Evolutionary conservation across 2,329 filamentous ascomycete genomes (phyloP), one percentile per base, ranked within the genome.

Genomic region (Fonsecaea erecta): DNA sequence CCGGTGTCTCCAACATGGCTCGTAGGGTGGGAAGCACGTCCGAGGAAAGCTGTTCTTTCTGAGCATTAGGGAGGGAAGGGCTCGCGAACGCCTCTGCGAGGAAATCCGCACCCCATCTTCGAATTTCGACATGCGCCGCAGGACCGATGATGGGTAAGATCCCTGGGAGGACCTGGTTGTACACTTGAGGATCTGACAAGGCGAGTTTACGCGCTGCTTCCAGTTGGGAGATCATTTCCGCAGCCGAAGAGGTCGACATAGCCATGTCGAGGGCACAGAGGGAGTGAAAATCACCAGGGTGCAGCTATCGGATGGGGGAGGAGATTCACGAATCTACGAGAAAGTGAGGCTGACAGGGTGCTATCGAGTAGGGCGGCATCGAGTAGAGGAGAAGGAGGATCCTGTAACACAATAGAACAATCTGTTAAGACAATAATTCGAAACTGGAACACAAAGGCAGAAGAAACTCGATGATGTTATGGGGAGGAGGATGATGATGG

Each of bases 81-180:
- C 92, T 96, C 63, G 95, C 90, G 80, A 99, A 98, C 1, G 93
- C 93, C 81, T 99, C 95, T 63, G 94, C 93, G 51, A 99, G 83
- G 75, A 99, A 99, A 67, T 97, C 93, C 68, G 93, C 90, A 28
- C 94, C 95, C 95, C 95, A 99, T 89, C 93, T 84, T 78, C 93
- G 90, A 73, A 98, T 82, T 78, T 96, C 92, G 63, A 97, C 80
- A 67, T 87, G 85, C 69, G 91, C 85, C 70, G 85, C 84, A 58
- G 90, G 86, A 66, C 89, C 88, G 77, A 97, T 91, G 73, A 98
- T 93, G 62, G 93, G 93, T n/a, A 98, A 82, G 68, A 98, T 92
- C 54, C 92, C 93, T 74, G 92, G 91, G 68, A 99, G 89, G 75
- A 99, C 94, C 77, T 91, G 92, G 57, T 90, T 88, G 78, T 98